Evolutionary conservation across 1,139 yeast species (phyloP).

Genomic region (Lipomyces yarrowii): DNA sequence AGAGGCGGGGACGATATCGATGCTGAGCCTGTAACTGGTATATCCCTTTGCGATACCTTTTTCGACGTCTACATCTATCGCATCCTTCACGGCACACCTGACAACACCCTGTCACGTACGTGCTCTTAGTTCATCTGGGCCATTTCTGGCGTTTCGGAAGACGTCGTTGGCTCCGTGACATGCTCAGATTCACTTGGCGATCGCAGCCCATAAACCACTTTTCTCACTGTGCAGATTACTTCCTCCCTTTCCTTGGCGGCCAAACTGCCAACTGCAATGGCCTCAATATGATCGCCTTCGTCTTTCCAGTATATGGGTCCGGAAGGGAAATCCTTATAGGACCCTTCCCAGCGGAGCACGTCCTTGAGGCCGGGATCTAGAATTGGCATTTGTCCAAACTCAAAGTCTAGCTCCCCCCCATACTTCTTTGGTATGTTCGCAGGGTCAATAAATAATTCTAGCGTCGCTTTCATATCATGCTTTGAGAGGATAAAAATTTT

Average conservation of each 20-base stretch:
- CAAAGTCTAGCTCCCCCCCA: conserved; percentile 2
- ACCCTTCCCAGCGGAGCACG: neutral
- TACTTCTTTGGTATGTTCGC: neutral
- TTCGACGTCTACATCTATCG: too few species aligned
- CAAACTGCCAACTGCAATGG: neutral
- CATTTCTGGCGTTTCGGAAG: too few species aligned
- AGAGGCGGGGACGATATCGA: too few species aligned
- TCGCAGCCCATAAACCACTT: too few species aligned
- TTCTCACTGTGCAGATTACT: neutral
- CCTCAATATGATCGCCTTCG: conserved; percentile 1
- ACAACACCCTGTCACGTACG: too few species aligned
- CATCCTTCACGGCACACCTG: too few species aligned
- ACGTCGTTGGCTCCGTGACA: too few species aligned
- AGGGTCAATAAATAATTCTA: neutral
- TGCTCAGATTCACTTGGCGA: too few species aligned
- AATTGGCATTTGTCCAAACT: neutral
- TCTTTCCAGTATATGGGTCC: conserved; percentile 5
- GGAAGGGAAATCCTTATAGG: neutral
- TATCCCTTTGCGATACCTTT: too few species aligned
- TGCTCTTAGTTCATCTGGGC: too few species aligned
- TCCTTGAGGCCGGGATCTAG: neutral
- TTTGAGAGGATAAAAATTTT: conserved; percentile 4
- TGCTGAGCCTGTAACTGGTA: too few species aligned
- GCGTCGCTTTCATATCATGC: neutral
- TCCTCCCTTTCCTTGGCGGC: neutral